phyloP scores from a whole-genome alignment of 768 basidiomycete species.

The Cystofilobasidium capitatum region DNA sequence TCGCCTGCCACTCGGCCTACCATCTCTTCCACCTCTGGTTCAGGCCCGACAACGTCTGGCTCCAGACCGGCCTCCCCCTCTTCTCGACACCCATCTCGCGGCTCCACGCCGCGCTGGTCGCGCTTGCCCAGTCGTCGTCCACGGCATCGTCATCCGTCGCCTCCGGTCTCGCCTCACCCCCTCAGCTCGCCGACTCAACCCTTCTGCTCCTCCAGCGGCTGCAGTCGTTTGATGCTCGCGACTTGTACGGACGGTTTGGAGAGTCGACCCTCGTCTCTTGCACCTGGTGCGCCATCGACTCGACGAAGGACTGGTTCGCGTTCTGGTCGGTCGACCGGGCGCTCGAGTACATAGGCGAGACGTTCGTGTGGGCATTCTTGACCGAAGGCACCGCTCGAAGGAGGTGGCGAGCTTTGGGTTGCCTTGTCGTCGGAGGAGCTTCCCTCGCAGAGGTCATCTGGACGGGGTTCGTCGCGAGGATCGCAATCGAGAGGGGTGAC shows the following conservation, averaged over 20 bases:
- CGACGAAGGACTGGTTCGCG: background rate
- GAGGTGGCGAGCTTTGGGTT: background rate
- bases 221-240: conserved; percentile 7
- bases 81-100: conserved; percentile 5
- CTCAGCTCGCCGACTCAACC: background rate
- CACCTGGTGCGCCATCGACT: background rate
- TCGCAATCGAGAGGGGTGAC: background rate
- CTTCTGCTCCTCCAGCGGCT: background rate
- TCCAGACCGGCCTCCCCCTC: background rate
- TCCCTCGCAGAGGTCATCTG: background rate
- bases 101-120: background rate
- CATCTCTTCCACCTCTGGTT: background rate
- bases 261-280: background rate
- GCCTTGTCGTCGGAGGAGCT: background rate
- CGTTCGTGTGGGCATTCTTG: background rate
- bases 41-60: background rate
- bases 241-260: background rate
- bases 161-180: background rate
- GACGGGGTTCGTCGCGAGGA: background rate
- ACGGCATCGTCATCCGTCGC: background rate
- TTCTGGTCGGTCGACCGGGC: background rate
- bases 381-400: background rate
- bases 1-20: background rate
- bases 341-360: background rate
- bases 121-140: background rate